Base-by-base conservation (phyloP, 495 filamentous ascomycete species). In the Aspergillus sparsus region DNA sequence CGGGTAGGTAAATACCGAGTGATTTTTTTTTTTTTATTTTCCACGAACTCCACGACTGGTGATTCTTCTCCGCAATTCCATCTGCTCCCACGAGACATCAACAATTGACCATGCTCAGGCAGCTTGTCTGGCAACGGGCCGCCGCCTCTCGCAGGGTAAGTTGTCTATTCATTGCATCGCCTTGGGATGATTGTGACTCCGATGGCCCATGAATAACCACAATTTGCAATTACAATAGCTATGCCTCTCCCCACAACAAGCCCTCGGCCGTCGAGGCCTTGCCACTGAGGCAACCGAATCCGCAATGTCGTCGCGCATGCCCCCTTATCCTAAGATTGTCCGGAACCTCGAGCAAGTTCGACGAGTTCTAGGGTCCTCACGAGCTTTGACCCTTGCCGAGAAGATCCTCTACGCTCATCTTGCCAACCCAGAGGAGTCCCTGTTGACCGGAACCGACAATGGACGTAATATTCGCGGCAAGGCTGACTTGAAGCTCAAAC, bases 331-430 rank as follows among this genome's bases (percentile, higher is more conserved):
- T 9, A 86, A 84, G 66, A 82, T 89, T 31, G 68, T 85, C 27
- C 71, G 76, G 33, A 83, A 80, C 53, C 77, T 91, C 7, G 67
- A 75, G 12, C 70, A 86, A 68, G 91, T 95, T 27, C 89, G 91
- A 18, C 80, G 82, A 32, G 82, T 96, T 7, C 80, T 96, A 34
- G 88, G 89, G 5, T 71, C 77, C 16, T 71, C 77, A 8, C 84
- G 87, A 44, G 79, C 81, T 18, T 84, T 98, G 37, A 96, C 94
- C 3, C 82, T 98, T 37, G 91, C 94, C 49, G 94, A 98, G 76
- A 98, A 98, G 81, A 96, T 97, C 61, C 82, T 98, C 41, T 98
- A 98, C 80, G 92, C 94, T 64, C 94, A 98, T 80, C 78, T 98
- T 53, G 87, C 91, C 71, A 90, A 89, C 69, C 83, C 85, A 6